These are phyloP conservation scores for Pleurotus giganteus DNA, from an alignment of 768 basidiomycete species.

Conservation along the genomic window DNA sequence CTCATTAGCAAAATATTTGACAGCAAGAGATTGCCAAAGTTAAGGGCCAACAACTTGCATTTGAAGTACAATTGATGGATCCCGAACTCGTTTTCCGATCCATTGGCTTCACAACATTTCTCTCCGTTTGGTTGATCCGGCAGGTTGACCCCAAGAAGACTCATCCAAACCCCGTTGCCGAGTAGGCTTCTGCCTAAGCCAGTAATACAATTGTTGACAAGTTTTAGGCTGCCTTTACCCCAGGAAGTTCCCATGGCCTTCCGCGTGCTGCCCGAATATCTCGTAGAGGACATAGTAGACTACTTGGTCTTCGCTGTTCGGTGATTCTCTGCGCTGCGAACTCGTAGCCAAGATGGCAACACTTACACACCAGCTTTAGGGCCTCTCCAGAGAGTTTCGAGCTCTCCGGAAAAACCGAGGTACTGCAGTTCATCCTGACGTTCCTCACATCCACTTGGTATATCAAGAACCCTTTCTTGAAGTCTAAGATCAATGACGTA, in stretches of 20 bases:
- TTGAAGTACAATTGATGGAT: conserved; percentile 82
- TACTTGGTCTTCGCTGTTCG: conserved; percentile 82
- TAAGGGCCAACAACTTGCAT: conserved; percentile 73
- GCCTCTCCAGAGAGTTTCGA: conserved; percentile 79
- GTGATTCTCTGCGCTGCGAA: conserved; percentile 39
- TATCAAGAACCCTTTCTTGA: conserved; percentile 98
- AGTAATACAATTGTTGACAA: background rate
- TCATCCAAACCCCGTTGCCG: conserved; percentile 59
- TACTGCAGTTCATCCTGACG: conserved; percentile 84
- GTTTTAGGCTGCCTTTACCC: conserved; percentile 77
- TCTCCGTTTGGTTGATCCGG: conserved; percentile 92
- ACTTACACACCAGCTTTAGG: background rate
- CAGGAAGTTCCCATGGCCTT: conserved; percentile 83
- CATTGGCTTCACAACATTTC: conserved; percentile 83
- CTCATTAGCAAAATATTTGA: background rate
- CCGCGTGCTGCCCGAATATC: conserved; percentile 88
- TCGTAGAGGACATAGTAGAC: conserved; percentile 91
- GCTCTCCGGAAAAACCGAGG: conserved; percentile 78
- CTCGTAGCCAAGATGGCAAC: background rate
- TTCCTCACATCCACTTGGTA: conserved; percentile 95
- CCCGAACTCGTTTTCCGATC: conserved; percentile 79
- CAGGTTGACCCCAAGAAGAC: conserved; percentile 77
- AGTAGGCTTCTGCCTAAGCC: too few relatives aligned
- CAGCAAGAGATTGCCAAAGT: conserved; percentile 71
- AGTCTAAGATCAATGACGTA: conserved; percentile 94